Base-by-base conservation (phyloP, 164 flowering plant species). In the Vitis rotundifolia region DNA sequence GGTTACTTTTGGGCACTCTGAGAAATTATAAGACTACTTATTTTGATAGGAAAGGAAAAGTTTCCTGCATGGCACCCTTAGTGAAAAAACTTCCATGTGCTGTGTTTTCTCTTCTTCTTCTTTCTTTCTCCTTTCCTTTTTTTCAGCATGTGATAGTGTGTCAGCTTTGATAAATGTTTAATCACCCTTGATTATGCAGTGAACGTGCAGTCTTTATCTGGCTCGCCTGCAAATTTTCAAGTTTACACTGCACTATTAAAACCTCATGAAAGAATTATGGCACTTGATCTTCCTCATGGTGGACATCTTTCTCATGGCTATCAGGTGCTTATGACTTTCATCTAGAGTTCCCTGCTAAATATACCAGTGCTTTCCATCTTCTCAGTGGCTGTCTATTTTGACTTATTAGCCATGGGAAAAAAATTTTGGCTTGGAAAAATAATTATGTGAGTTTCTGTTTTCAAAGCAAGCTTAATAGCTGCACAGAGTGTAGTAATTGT, bases 261-360 rank as follows among this genome's bases (percentile, higher is more conserved):
- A 72, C 95, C 99, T 70, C 99, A 96, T 77, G 99, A 96, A 0
- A 90, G 99, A 83, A 96, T 93, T 76, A 96, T 96, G 98, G 98
- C 97, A 8, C 98, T 96, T 68, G 98, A 91, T 85, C 22, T 19
- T 19, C 99, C 99, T 73, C 99, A 96, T 77, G 99, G 94, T 67
- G 94, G 94, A 2, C 94, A 89, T 88, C 91, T 89, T 75, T 93
- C 98, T 56, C 98, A 93, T 78, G 99, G 99, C 14, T 95, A 93
- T 71, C 94, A 89, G 94, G 91, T 89, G 44, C 50, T 59, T 71
- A 31, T 16, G 16, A 37, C 10, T 58, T 49, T 48, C 22, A 7
- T 31, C 22, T 59, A 64, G 4, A 19, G 26, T 68, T 29, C 47
- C 19, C 6, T 53, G 49, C 37, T 31, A 31, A 2, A 31, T 31